Evolutionary conservation across 2,329 filamentous ascomycete genomes (phyloP).

Genomic region (Diaporthe helianthi): DNA sequence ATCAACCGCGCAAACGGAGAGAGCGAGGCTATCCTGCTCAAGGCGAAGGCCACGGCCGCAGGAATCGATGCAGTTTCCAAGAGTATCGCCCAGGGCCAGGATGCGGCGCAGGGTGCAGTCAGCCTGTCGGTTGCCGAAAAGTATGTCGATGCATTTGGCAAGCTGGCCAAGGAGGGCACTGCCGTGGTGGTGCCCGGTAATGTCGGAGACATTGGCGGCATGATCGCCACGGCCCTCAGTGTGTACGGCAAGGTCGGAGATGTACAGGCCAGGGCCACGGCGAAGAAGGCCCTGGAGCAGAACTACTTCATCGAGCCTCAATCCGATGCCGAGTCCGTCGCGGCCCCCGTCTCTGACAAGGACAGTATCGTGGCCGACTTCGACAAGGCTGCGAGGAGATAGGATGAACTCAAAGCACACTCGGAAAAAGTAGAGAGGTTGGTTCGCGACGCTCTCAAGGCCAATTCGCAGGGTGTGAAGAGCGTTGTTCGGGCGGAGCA

Average conservation of each 20-base stretch:
- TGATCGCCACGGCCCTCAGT: slow-evolving; percentile 95
- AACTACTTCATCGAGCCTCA: slow-evolving; percentile 36
- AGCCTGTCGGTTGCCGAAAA: slow-evolving; percentile 93
- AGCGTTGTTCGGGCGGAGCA: background rate
- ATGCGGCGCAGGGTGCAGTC: slow-evolving; percentile 81
- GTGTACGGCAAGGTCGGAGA: slow-evolving; percentile 94
- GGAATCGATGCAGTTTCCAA: slow-evolving; percentile 88
- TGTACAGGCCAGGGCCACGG: slow-evolving; percentile 74
- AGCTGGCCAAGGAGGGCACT: slow-evolving; percentile 93
- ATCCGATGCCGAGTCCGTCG: background rate
- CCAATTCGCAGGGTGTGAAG: background rate
- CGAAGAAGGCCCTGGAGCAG: slow-evolving; percentile 56
- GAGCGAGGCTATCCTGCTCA: slow-evolving; percentile 88
- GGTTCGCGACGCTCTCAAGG: background rate
- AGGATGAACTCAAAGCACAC: background rate
- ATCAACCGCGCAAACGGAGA: slow-evolving; percentile 95
- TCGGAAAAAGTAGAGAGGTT: background rate
- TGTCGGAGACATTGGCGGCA: slow-evolving; percentile 91
- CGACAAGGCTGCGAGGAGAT: slow-evolving; percentile 38
- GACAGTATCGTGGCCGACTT: slow-evolving; percentile 42
- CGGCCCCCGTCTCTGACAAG: slow-evolving; percentile 21
- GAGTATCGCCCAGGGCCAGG: slow-evolving; percentile 75
- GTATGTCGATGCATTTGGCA: slow-evolving; percentile 90
- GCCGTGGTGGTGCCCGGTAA: slow-evolving; percentile 96
- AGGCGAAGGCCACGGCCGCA: slow-evolving; percentile 82